Base-by-base conservation (phyloP, 768 basidiomycete species). In the Pholiota molesta region DNA sequence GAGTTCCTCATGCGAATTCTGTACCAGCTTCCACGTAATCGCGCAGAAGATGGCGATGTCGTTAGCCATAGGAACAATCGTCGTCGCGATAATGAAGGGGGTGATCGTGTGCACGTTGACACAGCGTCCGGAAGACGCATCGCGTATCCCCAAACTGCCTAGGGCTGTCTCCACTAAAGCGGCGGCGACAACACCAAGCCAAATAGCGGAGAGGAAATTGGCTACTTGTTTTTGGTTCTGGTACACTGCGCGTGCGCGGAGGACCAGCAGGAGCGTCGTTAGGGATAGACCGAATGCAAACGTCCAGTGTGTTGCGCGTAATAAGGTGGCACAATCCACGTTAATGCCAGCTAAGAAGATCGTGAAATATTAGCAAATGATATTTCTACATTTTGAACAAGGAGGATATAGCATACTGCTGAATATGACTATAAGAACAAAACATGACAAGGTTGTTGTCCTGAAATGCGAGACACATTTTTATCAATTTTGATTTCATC, bases 251-350 rank as follows among this genome's bases (percentile, higher is more conserved):
- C 53, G 60, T 6, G 71, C 65, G 4, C 72, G 72, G 29, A 67
- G 65, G 61, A 70, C 67, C 60, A 74, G 72, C 9, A 73, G 68
- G 35, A 71, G 65, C 8, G 70, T 37, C 35, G 42, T 44, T 44
- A 16, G 16, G 42, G 42, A 44, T 44, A 44, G 21, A 5, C 16
- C 42, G 16, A 44, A 44, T 44, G 42, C 42, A 21, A 44, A 44
- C 6, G n/a, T 3, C 42, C 42, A 44, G 13, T 19, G 17, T 10
- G 42, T 7, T n/a, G 16, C 42, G 21, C 19, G 42, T 16, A 19
- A 21, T 1, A 44, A 16, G 21, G 21, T 21, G 16, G 11, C 9
- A 19, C 42, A 44, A 17, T 44, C 42, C n/a, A 44, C 42, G 19
- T 44, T 44, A 16, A 7, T n/a, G n/a, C 17, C 16, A 21, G 42